phyloP scores from a whole-genome alignment of 148 eudicot species.

The Rhododendron henanense region DNA sequence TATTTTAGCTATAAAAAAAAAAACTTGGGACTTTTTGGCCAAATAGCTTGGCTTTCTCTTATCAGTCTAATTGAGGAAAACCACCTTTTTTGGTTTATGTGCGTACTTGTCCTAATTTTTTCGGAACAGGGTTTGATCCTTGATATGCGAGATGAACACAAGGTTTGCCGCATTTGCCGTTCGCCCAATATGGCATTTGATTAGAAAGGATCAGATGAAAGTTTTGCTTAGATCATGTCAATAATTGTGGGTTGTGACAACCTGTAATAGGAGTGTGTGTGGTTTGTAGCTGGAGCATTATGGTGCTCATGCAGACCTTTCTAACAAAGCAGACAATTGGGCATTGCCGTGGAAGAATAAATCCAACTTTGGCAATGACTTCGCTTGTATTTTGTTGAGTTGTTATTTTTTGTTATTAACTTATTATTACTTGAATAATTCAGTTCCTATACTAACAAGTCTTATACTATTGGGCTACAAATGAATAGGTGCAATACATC shows the following conservation, averaged over 20 bases:
- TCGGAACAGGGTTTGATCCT: too few relatives aligned
- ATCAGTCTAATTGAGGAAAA: too few relatives aligned
- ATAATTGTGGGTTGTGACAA: not conserved
- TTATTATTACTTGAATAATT: not conserved
- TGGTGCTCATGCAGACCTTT: not conserved
- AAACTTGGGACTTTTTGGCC: not conserved
- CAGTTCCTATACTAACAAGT: not conserved
- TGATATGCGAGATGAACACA: not conserved
- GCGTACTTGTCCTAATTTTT: too few relatives aligned
- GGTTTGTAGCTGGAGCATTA: not conserved
- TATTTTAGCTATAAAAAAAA: not conserved
- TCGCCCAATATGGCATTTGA: not conserved
- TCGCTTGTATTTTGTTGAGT: not conserved
- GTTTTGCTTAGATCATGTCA: not conserved
- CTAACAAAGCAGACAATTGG: not conserved
- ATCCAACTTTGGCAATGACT: not conserved
- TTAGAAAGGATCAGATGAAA: not conserved
- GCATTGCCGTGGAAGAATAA: not conserved
- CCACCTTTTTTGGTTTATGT: too few relatives aligned
- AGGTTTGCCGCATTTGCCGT: too few relatives aligned
- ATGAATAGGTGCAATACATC: slow-evolving; percentile 86
- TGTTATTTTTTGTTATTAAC: not conserved
- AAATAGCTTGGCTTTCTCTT: not conserved
- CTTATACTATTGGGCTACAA: slow-evolving; percentile 5
- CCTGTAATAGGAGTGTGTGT: not conserved